Evolutionary conservation across 345 rosid species (phyloP).

Genomic region (Pistacia integerrima): DNA sequence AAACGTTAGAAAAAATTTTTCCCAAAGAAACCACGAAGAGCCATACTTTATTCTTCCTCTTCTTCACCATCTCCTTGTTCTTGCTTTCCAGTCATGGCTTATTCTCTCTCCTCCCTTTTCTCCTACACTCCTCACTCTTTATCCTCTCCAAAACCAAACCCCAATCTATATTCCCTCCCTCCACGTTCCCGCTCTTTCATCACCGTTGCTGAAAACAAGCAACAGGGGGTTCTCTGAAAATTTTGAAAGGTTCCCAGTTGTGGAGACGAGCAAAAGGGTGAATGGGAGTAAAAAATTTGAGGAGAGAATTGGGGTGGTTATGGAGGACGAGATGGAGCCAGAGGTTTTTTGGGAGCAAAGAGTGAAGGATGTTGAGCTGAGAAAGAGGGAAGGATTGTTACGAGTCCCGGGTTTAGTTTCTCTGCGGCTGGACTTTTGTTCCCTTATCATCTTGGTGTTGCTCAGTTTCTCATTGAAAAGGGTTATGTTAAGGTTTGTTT

Average conservation of each 20-base stretch:
- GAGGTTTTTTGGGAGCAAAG: conserved; percentile 87
- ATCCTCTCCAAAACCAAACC: conserved; percentile 15
- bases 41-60: not conserved
- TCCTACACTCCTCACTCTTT: conserved; percentile 23
- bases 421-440: conserved; percentile 95
- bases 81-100: conserved; percentile 31
- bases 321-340: conserved; percentile 73
- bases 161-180: conserved; percentile 14
- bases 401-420: conserved; percentile 94
- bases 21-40: not conserved
- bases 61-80: not conserved
- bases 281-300: conserved; percentile 15
- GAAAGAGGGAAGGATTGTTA: conserved; percentile 59
- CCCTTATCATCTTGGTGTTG: conserved; percentile 94
- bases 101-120: conserved; percentile 36
- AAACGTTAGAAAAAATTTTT: conserved; percentile 18
- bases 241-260: conserved; percentile 8
- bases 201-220: conserved; percentile 30
- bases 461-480: conserved; percentile 79
- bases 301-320: conserved; percentile 44
- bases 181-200: conserved; percentile 14
- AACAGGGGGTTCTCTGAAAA: conserved; percentile 16
- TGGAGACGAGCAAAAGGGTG: conserved; percentile 9
- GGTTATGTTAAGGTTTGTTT: conserved; percentile 78
- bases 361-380: conserved; percentile 83